Percentiles rank a stretch among this genome's conserved stretches.
These are phyloP conservation scores for Termitomyces eurrhizus DNA, from an alignment of 768 basidiomycete genomes.

Conservation along the genomic window DNA sequence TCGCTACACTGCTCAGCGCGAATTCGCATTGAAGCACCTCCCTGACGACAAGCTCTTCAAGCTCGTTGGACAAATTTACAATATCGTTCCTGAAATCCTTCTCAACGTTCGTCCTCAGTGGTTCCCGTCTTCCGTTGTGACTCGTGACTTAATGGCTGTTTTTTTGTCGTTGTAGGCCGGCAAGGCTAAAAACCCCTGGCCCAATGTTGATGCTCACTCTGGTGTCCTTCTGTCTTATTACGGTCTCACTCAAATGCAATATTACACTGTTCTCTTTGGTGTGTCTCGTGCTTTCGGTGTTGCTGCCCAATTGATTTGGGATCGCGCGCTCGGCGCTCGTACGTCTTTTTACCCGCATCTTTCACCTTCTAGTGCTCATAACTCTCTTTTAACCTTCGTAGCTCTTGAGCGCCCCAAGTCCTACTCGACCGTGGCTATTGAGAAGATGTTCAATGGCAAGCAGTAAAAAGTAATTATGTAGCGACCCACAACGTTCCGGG, in stretches of 20 bases:
- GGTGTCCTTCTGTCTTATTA: conserved; percentile 86
- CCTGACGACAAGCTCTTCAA: conserved; percentile 90
- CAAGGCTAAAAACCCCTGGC: conserved; percentile 93
- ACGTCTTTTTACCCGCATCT: conserved; percentile 28
- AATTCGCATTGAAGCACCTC: conserved; percentile 83
- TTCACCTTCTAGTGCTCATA: not conserved
- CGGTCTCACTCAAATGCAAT: conserved; percentile 86
- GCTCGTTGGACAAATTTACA: conserved; percentile 86
- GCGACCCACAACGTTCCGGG: not conserved
- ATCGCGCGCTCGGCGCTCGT: conserved; percentile 90
- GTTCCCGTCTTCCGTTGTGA: not conserved
- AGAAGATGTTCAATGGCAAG: conserved; percentile 72
- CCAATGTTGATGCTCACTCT: conserved; percentile 97
- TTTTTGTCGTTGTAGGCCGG: conserved; percentile 51
- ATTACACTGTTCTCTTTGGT: conserved; percentile 97
- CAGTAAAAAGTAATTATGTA: conserved; percentile 10
- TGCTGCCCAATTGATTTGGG: conserved; percentile 88
- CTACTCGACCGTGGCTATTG: conserved; percentile 76
- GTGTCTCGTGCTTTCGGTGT: conserved; percentile 94
- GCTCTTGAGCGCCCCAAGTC: conserved; percentile 91
- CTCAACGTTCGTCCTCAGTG: conserved; percentile 51
- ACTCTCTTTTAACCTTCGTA: conserved; percentile 19
- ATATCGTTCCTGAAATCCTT: conserved; percentile 86
- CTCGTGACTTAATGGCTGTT: conserved; percentile 4
- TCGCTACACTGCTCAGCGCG: conserved; percentile 85